Percentiles rank a stretch among this genome's conserved stretches.
Conservation (phyloP, 2,329 filamentous ascomycete genomes). For the Neocatenulostroma microsporum region DNA sequence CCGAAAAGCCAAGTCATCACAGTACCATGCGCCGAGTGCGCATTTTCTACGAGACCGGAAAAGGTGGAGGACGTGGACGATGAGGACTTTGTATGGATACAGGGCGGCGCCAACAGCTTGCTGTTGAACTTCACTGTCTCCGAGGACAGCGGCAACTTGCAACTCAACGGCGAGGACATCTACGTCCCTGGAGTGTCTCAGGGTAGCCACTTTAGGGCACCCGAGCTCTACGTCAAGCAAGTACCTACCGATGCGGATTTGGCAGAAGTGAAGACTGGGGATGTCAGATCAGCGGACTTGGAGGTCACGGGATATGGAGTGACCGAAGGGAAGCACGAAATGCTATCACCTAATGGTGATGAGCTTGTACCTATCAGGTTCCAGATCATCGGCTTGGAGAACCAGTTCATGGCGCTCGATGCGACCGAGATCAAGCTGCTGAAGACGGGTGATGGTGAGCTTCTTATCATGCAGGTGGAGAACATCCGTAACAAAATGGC, state of each 20-base stretch:
- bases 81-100: constrained; percentile 23
- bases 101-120: constrained; percentile 27
- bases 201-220: too few relatives aligned
- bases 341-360: constrained; percentile 46
- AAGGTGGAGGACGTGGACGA: constrained; percentile 17
- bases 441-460: constrained; percentile 48
- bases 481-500: too few relatives aligned
- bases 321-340: constrained; percentile 33
- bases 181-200: constrained; percentile 36
- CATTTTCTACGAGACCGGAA: constrained; percentile 28
- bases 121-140: constrained; percentile 47
- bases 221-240: constrained; percentile 21
- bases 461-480: constrained; percentile 46
- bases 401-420: constrained; percentile 43
- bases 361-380: constrained; percentile 50
- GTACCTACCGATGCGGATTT: constrained; percentile 17
- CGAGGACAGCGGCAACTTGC: constrained; percentile 41
- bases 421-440: constrained; percentile 55
- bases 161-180: constrained; percentile 54
- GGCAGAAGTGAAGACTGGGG: constrained; percentile 18
- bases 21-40: constrained; percentile 50
- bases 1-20: constrained; percentile 38
- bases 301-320: constrained; percentile 26
- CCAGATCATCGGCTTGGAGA: constrained; percentile 53
- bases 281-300: constrained; percentile 30